Evolutionary conservation across 768 basidiomycete species (phyloP).

Genomic region (Auriculariales sp.): DNA sequence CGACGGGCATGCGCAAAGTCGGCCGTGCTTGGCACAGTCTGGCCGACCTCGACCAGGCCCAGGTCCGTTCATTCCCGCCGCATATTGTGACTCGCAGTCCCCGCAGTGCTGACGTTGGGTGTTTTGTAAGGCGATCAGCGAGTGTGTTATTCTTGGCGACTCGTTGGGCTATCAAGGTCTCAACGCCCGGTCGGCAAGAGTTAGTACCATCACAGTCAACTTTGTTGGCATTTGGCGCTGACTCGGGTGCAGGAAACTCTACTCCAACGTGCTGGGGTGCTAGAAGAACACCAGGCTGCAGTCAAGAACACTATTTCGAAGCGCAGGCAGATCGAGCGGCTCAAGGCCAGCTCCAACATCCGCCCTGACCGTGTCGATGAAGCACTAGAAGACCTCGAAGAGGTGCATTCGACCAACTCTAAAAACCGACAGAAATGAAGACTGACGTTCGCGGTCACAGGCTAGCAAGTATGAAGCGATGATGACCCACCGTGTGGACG

Average conservation of each 20-base stretch:
- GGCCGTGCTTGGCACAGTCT: conserved; percentile 80
- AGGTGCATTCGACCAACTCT: conserved; percentile 32
- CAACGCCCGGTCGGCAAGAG: conserved; percentile 91
- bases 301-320: conserved; percentile 90
- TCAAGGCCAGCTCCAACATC: conserved; percentile 78
- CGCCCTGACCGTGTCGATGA: conserved; percentile 78
- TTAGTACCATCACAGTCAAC: conserved; percentile 5
- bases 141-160: conserved; percentile 93
- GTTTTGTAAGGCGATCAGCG: conserved; percentile 51
- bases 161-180: conserved; percentile 90
- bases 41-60: conserved; percentile 78
- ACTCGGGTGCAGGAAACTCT: conserved; percentile 52
- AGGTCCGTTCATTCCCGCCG: conserved; percentile 20
- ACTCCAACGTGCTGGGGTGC: conserved; percentile 72
- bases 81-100: too few species aligned
- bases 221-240: not conserved
- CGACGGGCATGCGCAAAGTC: conserved; percentile 69
- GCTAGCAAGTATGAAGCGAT: conserved; percentile 82
- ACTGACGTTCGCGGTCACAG: conserved; percentile 22
- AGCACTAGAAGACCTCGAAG: conserved; percentile 83
- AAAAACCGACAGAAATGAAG: not conserved
- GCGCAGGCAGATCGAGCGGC: conserved; percentile 75
- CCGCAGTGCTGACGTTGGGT: conserved; percentile 1
- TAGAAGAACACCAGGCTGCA: conserved; percentile 90
- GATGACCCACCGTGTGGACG: conserved; percentile 72